phyloP scores from a whole-genome alignment of 176 grass and related monocot species.

The Oryza glaberrima region DNA sequence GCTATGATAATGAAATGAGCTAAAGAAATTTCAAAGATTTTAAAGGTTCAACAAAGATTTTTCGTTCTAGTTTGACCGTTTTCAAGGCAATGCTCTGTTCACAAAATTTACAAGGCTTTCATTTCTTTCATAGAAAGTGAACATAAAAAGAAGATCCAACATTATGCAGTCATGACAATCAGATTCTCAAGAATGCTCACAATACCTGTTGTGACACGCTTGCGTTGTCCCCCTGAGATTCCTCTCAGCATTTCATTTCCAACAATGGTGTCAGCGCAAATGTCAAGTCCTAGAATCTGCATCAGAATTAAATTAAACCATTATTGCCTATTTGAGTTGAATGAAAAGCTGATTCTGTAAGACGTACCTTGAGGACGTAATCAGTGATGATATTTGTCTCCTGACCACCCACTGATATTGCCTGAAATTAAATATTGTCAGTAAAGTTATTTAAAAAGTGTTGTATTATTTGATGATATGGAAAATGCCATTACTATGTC shows the following conservation, averaged over 20 bases:
- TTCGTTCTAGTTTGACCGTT: not conserved
- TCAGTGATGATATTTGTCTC: slow-evolving; percentile 64
- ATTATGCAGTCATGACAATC: not conserved
- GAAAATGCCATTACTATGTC: not conserved
- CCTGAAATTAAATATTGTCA: slow-evolving; percentile 43
- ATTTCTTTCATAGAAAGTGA: not conserved
- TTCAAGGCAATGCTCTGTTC: not conserved
- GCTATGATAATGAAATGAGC: not conserved
- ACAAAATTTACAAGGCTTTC: not conserved
- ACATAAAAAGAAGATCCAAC: not conserved
- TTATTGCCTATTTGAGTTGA: not conserved
- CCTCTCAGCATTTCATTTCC: slow-evolving; percentile 69
- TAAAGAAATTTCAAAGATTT: not conserved
- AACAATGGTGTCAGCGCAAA: slow-evolving; percentile 64
- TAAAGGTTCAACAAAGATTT: not conserved
- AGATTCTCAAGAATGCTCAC: not conserved
- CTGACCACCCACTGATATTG: slow-evolving; percentile 48
- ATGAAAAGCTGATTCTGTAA: not conserved
- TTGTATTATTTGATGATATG: not conserved
- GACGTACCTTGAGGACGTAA: slow-evolving; percentile 61
- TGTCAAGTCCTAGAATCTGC: slow-evolving; percentile 69
- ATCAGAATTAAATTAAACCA: slow-evolving; percentile 22
- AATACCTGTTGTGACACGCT: slow-evolving; percentile 65
- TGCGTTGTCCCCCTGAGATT: slow-evolving; percentile 66
- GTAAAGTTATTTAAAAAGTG: not conserved